Percentiles rank a stretch among this genome's conserved stretches.
These are phyloP conservation scores for Alopecurus myosuroides DNA, from an alignment of 176 grass and related monocot genomes.

Conservation along the genomic window DNA sequence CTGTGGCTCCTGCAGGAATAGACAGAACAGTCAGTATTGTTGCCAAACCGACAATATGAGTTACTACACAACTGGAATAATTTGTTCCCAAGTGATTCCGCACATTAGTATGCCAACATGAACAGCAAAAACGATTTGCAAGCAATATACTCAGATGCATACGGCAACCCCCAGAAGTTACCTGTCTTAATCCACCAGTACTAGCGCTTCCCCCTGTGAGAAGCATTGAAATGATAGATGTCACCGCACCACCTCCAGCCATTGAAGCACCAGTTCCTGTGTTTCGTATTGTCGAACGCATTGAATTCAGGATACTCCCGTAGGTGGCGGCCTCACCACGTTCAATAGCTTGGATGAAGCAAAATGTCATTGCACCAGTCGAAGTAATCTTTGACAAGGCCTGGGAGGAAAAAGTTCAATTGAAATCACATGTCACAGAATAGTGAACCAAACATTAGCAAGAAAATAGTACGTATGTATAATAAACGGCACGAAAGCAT, in stretches of 20 bases:
- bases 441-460: neutral
- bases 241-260: slow-evolving; percentile 54
- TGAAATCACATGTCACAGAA: slow-evolving; percentile 8
- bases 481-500: neutral
- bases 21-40: neutral
- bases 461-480: slow-evolving; percentile 4
- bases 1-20: slow-evolving; percentile 74
- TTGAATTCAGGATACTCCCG: slow-evolving; percentile 83
- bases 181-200: slow-evolving; percentile 73
- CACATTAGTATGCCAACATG: neutral
- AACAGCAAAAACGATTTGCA: neutral
- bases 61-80: neutral
- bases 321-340: slow-evolving; percentile 65
- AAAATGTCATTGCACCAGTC: slow-evolving; percentile 95
- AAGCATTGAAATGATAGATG: slow-evolving; percentile 81
- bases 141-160: neutral
- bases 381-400: slow-evolving; percentile 92
- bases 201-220: slow-evolving; percentile 55
- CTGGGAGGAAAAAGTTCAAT: slow-evolving; percentile 36
- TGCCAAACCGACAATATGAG: slow-evolving; percentile 5
- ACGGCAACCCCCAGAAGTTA: slow-evolving; percentile 23
- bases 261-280: slow-evolving; percentile 41
- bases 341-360: slow-evolving; percentile 99
- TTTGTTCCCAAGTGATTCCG: neutral
- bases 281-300: slow-evolving; percentile 72